Conservation (phyloP, 202 grass and related monocot genomes). For the Elaeis oleifera region DNA sequence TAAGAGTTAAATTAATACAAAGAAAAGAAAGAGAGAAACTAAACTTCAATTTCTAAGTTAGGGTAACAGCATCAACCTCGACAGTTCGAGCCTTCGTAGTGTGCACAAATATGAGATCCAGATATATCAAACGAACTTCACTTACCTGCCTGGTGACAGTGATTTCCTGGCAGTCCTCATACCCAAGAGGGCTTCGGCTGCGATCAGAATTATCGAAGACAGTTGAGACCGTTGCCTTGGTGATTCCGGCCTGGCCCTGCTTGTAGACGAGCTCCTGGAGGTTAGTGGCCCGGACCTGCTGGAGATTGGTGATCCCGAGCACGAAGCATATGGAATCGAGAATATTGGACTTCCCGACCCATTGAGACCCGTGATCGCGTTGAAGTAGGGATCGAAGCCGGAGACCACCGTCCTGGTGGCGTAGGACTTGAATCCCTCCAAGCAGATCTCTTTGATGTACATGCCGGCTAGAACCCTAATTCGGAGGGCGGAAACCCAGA, state of each 20-base stretch:
- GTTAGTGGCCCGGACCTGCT: conserved; percentile 64
- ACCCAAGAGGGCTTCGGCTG: conserved; percentile 70
- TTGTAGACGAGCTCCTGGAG: conserved; percentile 99
- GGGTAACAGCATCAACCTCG: no score
- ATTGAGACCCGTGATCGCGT: conserved; percentile 97
- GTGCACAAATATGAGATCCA: no score
- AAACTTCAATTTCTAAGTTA: no score
- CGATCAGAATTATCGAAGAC: conserved; percentile 91
- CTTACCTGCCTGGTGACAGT: conserved; percentile 83
- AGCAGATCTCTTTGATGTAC: conserved; percentile 92
- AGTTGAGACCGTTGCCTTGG: conserved; percentile 82
- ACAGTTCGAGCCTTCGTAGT: no score
- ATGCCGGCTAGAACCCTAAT: conserved; percentile 10
- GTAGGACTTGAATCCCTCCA: conserved; percentile 98
- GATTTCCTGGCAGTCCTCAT: conserved; percentile 79
- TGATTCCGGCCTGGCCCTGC: conserved; percentile 95
- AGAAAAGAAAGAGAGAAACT: no score
- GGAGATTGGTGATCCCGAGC: conserved; percentile 91
- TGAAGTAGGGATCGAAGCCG: conserved; percentile 89
- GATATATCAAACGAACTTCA: no score
- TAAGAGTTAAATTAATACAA: no score
- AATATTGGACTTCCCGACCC: conserved; percentile 96
- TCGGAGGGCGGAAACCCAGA: neutral
- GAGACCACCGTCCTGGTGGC: conserved; percentile 77
- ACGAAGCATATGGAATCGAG: conserved; percentile 98